Evolutionary conservation across 164 flowering plant genomes (phyloP), one percentile per base, ranked within the genome.

Genomic region (Euptelea pleiosperma): DNA sequence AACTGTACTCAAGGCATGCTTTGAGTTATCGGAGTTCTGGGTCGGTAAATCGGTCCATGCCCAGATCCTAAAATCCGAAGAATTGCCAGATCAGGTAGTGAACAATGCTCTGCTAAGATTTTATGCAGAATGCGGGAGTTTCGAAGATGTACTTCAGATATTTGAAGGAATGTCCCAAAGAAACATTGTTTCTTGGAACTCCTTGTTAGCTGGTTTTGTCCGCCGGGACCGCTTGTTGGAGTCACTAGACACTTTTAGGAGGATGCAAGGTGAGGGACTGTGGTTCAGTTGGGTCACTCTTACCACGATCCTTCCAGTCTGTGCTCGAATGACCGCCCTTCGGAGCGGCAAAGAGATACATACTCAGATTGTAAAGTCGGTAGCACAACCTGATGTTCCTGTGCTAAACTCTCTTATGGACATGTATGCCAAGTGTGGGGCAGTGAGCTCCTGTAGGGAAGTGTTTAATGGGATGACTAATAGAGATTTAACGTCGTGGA

Each of bases 381-480:
- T n/a, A n/a, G n/a, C n/a, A n/a, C n/a, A 55, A 47, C 73, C 71
- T 1, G 80, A 73, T 55, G 64, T 67, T 14, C 56, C 61, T 0
- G 66, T 69, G 57, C 57, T 66, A 4, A 79, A 79, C 56, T 63
- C 76, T 0, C 66, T 79, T 3, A 52, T 75, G 62, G 82, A 75
- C 56, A 71, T 79, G 80, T 73, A 73, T 47, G 73, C 74, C 16
- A 79, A 73, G 62, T 75, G 80, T 57, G 79, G 80, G 28, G 70
- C 35, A 24, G 58, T 73, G 45, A 66, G 52, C n/a, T 73, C 58
- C 52, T 70, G 79, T 48, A 46, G 31, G 22, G 57, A 40, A 46
- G 72, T 73, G 63, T 75, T 79, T 44, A 59, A 61, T 41, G 34
- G 46, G 16, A 76, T 74, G 75, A n/a, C n/a, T n/a, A n/a, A n/a